Conservation (phyloP, 345 rosid genomes). For the Eucalyptus shirleyi region DNA sequence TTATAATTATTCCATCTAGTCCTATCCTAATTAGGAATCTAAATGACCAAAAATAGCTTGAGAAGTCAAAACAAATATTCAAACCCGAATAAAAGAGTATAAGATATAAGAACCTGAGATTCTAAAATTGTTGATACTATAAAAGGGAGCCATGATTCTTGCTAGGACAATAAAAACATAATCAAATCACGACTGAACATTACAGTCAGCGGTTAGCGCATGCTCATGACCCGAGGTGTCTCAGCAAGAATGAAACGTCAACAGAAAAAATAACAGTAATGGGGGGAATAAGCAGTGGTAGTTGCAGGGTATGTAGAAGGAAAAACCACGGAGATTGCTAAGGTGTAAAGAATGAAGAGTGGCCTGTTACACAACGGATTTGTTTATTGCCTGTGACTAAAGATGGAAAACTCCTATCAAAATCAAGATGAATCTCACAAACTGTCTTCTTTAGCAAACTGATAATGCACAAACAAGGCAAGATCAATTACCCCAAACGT, state of each 20-base stretch:
- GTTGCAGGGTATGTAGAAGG: background rate
- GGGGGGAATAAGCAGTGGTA: background rate
- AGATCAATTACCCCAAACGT: too few species aligned
- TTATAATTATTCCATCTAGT: too few species aligned
- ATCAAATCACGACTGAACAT: background rate
- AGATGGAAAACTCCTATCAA: background rate
- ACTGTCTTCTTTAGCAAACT: background rate
- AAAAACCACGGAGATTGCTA: background rate
- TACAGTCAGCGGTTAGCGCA: background rate
- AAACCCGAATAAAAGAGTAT: background rate
- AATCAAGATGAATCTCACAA: background rate
- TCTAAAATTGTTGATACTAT: background rate
- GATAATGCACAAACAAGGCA: too few species aligned
- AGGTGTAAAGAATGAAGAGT: background rate
- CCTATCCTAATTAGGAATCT: rapidly evolving
- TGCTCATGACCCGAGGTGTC: background rate
- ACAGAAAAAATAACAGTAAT: background rate
- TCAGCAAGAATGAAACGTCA: background rate
- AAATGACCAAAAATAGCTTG: too few species aligned
- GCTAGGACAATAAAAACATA: background rate
- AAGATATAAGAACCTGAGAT: background rate
- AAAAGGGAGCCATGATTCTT: background rate
- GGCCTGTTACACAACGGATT: background rate
- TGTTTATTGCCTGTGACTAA: background rate
- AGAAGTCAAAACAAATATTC: background rate